phyloP scores from a whole-genome alignment of 2,329 filamentous ascomycete species.

The Epicoccum sorghinum region DNA sequence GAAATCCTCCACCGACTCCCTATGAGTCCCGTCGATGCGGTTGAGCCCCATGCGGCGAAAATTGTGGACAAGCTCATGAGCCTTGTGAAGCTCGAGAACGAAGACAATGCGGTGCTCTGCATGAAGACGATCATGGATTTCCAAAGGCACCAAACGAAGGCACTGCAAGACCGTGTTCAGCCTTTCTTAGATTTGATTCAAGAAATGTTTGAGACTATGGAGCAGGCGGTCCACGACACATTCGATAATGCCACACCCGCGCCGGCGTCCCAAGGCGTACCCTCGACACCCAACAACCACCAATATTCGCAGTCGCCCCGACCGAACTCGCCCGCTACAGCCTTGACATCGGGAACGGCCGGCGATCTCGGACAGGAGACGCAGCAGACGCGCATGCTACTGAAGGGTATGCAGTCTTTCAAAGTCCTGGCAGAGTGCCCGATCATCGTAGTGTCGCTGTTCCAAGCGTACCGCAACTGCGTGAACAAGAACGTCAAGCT shows the following conservation, averaged over 20 bases:
- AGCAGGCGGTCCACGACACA: constrained; percentile 91
- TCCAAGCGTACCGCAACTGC: constrained; percentile 84
- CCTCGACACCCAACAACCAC: constrained; percentile 66
- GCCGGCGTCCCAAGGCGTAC: constrained; percentile 58
- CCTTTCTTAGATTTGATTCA: constrained; percentile 89
- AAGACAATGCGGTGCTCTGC: constrained; percentile 97
- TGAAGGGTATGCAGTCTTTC: constrained; percentile 98
- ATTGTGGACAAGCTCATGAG: constrained; percentile 90
- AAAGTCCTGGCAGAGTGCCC: constrained; percentile 97
- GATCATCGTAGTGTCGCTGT: constrained; percentile 98
- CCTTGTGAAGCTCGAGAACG: constrained; percentile 89
- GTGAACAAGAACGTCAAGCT: constrained; percentile 85
- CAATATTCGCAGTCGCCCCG: constrained; percentile 84
- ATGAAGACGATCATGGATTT: constrained; percentile 99
- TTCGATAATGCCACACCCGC: constrained; percentile 76
- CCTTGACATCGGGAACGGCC: constrained; percentile 72
- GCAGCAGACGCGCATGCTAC: constrained; percentile 78
- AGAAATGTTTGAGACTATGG: constrained; percentile 95
- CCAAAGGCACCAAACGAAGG: constrained; percentile 88
- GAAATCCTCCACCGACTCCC: constrained; percentile 92
- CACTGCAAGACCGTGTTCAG: constrained; percentile 81
- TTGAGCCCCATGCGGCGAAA: constrained; percentile 87
- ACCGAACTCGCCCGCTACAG: constrained; percentile 86
- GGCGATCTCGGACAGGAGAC: constrained; percentile 82
- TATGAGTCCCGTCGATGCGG: constrained; percentile 74